These are phyloP conservation scores for Backusella sp. DNA, from an alignment of 192 early-diverging fungal species.

Conservation along the genomic window DNA sequence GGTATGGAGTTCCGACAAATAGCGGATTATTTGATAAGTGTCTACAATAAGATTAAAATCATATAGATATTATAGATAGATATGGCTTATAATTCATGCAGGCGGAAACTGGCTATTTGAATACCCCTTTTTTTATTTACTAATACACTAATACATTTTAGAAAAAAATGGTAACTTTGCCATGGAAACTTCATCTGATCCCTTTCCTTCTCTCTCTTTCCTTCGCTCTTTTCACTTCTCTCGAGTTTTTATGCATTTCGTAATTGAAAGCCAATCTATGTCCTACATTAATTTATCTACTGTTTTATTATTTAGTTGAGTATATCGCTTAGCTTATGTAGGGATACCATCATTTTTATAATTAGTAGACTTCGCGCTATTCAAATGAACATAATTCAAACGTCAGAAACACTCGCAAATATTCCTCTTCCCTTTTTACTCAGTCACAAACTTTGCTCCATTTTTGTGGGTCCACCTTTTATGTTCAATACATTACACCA, in stretches of 20 bases:
- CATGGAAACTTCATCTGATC: neutral
- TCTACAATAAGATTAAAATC: neutral
- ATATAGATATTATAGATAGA: neutral
- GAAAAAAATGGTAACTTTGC: neutral
- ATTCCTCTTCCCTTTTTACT: neutral
- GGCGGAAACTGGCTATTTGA: slow-evolving; percentile 4
- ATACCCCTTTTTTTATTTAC: neutral
- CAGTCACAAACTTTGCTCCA: too few species aligned
- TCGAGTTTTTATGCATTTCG: neutral
- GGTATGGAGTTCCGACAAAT: neutral
- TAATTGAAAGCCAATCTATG: neutral
- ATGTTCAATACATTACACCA: neutral
- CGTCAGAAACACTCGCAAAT: neutral
- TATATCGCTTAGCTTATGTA: too few species aligned
- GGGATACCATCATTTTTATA: neutral
- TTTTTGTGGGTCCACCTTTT: neutral
- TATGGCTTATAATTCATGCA: neutral
- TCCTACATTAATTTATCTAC: neutral
- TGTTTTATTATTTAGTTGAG: neutral
- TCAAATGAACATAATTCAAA: neutral
- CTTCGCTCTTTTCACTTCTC: neutral
- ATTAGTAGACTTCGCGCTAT: neutral
- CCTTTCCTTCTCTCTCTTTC: too few species aligned
- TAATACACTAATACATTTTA: neutral
- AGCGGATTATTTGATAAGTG: neutral